Percentiles rank a stretch among this genome's conserved stretches.
Conservation (phyloP, 1,139 yeast species). For the Blastobotrys apis region DNA sequence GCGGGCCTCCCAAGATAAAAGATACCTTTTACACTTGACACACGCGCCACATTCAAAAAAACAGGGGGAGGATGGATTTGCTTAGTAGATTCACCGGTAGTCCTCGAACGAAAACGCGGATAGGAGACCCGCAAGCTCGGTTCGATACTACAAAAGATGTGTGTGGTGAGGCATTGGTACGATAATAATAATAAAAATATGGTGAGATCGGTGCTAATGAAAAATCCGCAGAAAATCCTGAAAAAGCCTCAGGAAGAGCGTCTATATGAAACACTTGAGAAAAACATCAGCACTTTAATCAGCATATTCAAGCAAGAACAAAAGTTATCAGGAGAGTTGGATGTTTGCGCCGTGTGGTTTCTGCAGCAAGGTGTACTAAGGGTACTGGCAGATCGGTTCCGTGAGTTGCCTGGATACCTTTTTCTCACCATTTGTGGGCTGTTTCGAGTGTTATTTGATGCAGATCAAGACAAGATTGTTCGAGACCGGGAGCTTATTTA, state of each 20-base stretch:
- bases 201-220: not conserved
- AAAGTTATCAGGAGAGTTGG: constrained; percentile 9
- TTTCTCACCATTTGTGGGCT: constrained; percentile 14
- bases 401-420: constrained; percentile 14
- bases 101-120: not conserved
- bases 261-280: not conserved
- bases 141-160: constrained; percentile 21
- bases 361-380: constrained; percentile 19
- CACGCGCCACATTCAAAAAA: too few species aligned
- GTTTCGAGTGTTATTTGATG: constrained; percentile 20
- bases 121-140: constrained; percentile 16
- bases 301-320: constrained; percentile 17
- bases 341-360: constrained; percentile 21
- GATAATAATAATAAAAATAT: too few species aligned
- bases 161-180: constrained; percentile 11
- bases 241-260: not conserved
- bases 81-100: constrained; percentile 8
- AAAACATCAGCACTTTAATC: constrained; percentile 2
- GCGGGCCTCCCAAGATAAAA: not conserved
- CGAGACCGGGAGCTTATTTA: constrained; percentile 18
- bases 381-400: constrained; percentile 17
- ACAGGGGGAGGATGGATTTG: too few species aligned
- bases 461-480: constrained; percentile 16
- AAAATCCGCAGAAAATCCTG: not conserved
- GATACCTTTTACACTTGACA: too few species aligned